Percentiles rank a stretch among this genome's conserved stretches.
These are phyloP conservation scores for Cyberlindnera lachancei DNA, from an alignment of 805 yeast species.

Conservation along the genomic window DNA sequence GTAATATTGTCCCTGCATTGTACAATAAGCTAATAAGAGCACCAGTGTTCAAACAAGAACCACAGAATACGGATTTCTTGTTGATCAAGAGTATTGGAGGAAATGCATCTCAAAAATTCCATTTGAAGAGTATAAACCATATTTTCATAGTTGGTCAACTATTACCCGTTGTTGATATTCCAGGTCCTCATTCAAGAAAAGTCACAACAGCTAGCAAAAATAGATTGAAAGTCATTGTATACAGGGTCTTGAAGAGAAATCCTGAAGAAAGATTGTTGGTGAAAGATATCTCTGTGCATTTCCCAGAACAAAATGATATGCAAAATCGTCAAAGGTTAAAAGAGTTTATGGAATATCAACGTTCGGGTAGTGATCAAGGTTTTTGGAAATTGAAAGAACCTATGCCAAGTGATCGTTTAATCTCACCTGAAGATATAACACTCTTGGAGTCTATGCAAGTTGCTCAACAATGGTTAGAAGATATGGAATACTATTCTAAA, in stretches of 20 bases:
- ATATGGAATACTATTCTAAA: constrained; percentile 51
- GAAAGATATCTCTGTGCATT: constrained; percentile 82
- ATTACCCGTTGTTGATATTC: constrained; percentile 89
- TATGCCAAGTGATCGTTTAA: constrained; percentile 71
- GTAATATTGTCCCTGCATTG: constrained; percentile 86
- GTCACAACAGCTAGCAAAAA: constrained; percentile 91
- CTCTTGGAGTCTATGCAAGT: constrained; percentile 87
- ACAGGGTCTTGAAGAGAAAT: constrained; percentile 70
- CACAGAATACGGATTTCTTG: constrained; percentile 71
- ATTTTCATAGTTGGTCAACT: constrained; percentile 87
- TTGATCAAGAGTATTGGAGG: constrained; percentile 74
- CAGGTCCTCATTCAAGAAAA: constrained; percentile 95
- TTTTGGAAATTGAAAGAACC: constrained; percentile 83
- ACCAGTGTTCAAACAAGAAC: constrained; percentile 85
- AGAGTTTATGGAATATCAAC: constrained; percentile 96
- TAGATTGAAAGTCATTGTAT: constrained; percentile 89
- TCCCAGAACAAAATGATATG: constrained; percentile 96
- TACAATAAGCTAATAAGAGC: constrained; percentile 91
- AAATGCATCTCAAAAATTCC: constrained; percentile 60
- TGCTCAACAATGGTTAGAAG: constrained; percentile 86
- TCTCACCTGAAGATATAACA: constrained; percentile 85
- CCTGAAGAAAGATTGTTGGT: constrained; percentile 72
- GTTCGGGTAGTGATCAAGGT: constrained; percentile 91
- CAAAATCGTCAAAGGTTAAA: constrained; percentile 92
- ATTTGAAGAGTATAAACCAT: constrained; percentile 58